Conservation (phyloP, 257 asterid genomes). For the Ajuga chamaepitys region DNA sequence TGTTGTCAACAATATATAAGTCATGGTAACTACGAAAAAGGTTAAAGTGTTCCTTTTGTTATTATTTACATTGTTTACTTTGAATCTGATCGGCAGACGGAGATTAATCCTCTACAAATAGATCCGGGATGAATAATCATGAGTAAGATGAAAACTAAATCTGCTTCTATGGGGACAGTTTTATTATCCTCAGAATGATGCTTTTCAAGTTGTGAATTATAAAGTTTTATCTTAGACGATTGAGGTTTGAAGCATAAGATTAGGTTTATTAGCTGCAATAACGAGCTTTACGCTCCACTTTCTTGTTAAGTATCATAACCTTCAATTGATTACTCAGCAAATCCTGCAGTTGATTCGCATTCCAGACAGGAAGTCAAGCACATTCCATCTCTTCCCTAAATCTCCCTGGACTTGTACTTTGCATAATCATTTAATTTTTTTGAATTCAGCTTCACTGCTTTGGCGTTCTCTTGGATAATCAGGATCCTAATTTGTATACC, state of each 20-base stretch:
- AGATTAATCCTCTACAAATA: not conserved
- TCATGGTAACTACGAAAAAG: too few relatives aligned
- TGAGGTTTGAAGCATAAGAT: not conserved
- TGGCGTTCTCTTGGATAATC: slow-evolving; percentile 70
- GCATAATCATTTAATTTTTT: slow-evolving; percentile 6
- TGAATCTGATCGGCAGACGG: not conserved
- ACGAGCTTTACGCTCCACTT: not conserved
- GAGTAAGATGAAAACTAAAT: not conserved
- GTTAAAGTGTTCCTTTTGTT: too few relatives aligned
- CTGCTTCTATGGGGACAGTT: not conserved
- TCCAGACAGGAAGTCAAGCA: not conserved
- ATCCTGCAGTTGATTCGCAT: not conserved
- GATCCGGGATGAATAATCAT: not conserved
- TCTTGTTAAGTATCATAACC: not conserved
- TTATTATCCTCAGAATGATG: not conserved
- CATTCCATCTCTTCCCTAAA: slow-evolving; percentile 1
- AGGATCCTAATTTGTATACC: slow-evolving; percentile 36
- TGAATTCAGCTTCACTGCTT: slow-evolving; percentile 83
- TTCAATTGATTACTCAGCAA: not conserved
- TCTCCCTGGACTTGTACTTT: not conserved
- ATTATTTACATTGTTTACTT: not conserved
- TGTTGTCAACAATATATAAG: too few relatives aligned
- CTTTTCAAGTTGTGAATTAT: not conserved
- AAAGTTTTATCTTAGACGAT: not conserved
- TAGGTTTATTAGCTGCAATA: not conserved